Percentiles rank a stretch among this genome's conserved stretches.
Evolutionary conservation across 2,329 filamentous ascomycete genomes (phyloP).

Genomic region (Cladophialophora exuberans): DNA sequence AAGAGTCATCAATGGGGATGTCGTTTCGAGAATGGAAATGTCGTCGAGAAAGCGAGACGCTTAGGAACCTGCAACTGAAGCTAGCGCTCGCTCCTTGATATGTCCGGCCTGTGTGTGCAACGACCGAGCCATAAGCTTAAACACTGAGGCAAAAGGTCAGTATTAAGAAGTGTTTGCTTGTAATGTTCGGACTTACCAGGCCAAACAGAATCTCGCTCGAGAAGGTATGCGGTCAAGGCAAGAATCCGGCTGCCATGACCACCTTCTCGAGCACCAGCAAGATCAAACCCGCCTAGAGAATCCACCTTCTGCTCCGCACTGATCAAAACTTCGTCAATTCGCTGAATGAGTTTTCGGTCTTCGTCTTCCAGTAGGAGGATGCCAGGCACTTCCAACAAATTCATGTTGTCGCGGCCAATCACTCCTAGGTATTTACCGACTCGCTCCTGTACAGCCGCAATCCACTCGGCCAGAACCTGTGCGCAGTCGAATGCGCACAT

Average conservation of each 20-base stretch:
- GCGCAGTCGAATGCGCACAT: slow-evolving; percentile 94
- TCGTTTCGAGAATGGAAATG: no score
- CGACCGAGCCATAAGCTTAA: slow-evolving; percentile 69
- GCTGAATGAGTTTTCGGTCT: slow-evolving; percentile 80
- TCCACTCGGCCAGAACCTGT: slow-evolving; percentile 92
- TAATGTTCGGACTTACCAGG: slow-evolving; percentile 69
- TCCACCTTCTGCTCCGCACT: slow-evolving; percentile 73
- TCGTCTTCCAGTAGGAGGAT: slow-evolving; percentile 92
- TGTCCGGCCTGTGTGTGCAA: slow-evolving; percentile 66
- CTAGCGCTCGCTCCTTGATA: slow-evolving; percentile 63
- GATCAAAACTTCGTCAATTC: slow-evolving; percentile 77
- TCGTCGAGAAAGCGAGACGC: background rate
- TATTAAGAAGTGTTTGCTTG: background rate
- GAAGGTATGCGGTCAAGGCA: slow-evolving; percentile 80
- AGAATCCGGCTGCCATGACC: slow-evolving; percentile 86
- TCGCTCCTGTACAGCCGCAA: slow-evolving; percentile 88
- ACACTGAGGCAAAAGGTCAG: slow-evolving; percentile 52
- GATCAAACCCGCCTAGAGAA: slow-evolving; percentile 20
- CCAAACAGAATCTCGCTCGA: slow-evolving; percentile 90
- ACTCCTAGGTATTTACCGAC: slow-evolving; percentile 89
- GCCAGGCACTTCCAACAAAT: slow-evolving; percentile 77
- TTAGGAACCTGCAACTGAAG: slow-evolving; percentile 40
- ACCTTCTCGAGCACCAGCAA: slow-evolving; percentile 53
- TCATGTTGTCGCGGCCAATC: slow-evolving; percentile 79
- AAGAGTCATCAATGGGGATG: no score